Evolutionary conservation across 306 rosid genomes (phyloP).

Genomic region (Quercus glauca): DNA sequence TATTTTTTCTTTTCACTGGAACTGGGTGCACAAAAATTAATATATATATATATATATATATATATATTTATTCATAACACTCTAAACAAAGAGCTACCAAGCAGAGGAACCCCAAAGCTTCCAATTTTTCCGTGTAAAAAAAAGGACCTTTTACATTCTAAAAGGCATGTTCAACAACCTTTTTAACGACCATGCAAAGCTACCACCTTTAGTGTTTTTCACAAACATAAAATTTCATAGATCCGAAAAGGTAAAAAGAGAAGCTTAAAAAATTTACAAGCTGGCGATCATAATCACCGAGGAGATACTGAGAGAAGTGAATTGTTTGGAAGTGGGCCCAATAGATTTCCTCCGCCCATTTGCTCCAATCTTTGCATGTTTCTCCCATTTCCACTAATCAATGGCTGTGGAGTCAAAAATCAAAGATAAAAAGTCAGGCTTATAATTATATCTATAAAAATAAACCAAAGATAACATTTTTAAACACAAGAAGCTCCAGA

Average conservation of each 20-base stretch:
- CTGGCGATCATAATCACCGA: conserved; percentile 30
- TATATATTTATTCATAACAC: too few relatives aligned
- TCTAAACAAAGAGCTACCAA: not conserved
- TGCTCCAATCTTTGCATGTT: conserved; percentile 21
- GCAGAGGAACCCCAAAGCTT: not conserved
- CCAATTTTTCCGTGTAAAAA: not conserved
- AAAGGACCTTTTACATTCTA: not conserved
- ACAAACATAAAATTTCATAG: not conserved
- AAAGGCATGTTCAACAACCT: not conserved
- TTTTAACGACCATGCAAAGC: not conserved
- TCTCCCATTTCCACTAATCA: conserved; percentile 29
- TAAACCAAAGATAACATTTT: too few relatives aligned
- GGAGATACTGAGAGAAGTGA: conserved; percentile 50
- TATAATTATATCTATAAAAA: too few relatives aligned
- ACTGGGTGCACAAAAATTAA: too few relatives aligned
- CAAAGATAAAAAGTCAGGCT: not conserved
- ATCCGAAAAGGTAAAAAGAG: not conserved
- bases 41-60: too few relatives aligned
- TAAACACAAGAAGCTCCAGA: too few relatives aligned
- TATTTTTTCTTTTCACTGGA: too few relatives aligned
- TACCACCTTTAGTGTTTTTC: not conserved
- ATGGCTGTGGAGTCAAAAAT: not conserved
- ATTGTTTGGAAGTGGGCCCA: conserved; percentile 57
- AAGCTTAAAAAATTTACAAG: conserved; percentile 37
- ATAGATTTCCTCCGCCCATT: conserved; percentile 59